These are phyloP conservation scores for Myriangium duriaei DNA, from an alignment of 2,329 filamentous ascomycete genomes.

Conservation along the genomic window DNA sequence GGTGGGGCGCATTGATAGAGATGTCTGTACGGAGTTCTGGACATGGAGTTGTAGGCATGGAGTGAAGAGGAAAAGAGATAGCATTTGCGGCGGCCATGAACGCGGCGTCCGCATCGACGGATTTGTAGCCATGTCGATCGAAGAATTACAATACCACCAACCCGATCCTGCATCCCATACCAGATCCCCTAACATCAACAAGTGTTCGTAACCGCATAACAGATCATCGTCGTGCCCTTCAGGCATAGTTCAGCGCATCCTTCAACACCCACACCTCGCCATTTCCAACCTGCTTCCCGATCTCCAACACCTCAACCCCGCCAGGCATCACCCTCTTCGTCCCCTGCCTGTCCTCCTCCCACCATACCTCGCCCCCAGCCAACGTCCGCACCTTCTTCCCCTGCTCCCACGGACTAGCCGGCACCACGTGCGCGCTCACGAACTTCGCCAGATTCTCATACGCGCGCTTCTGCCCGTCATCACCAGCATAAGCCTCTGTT, in stretches of 20 bases:
- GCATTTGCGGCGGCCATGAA: too few relatives aligned
- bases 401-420: conserved; percentile 61
- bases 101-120: too few relatives aligned
- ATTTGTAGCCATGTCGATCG: too few relatives aligned
- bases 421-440: conserved; percentile 74
- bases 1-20: too few relatives aligned
- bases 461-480: conserved; percentile 62
- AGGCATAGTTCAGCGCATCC: conserved; percentile 44
- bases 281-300: conserved; percentile 68
- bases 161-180: too few relatives aligned
- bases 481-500: conserved; percentile 60
- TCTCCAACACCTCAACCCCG: conserved; percentile 59
- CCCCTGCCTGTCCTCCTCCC: conserved; percentile 58
- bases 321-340: conserved; percentile 65
- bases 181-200: too few relatives aligned
- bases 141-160: too few relatives aligned
- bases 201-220: too few relatives aligned
- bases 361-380: conserved; percentile 64
- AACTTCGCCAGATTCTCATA: conserved; percentile 65
- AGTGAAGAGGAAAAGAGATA: too few relatives aligned
- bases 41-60: too few relatives aligned
- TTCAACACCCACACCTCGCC: conserved; percentile 77
- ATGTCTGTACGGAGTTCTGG: too few relatives aligned
- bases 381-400: conserved; percentile 54
- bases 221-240: too few relatives aligned